Conservation (phyloP, 169 alveolate genomes). For the Cystoisospora suis region DNA sequence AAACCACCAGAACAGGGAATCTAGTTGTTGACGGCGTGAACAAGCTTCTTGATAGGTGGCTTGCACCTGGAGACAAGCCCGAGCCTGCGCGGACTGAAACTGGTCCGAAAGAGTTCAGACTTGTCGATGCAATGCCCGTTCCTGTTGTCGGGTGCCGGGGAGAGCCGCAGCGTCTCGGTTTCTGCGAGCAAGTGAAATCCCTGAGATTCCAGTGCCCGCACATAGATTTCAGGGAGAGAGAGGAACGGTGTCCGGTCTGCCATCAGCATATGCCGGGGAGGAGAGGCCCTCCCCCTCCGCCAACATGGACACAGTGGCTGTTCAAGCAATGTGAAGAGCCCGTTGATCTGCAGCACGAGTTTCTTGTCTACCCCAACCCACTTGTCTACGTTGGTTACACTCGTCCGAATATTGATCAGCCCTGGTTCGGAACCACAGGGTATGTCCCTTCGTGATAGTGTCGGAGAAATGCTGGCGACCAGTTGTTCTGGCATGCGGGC, state of each 20-base stretch:
- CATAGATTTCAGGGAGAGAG: not conserved
- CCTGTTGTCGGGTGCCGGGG: not conserved
- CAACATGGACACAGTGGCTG: not conserved
- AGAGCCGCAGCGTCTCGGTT: no score
- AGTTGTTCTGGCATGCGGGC: no score
- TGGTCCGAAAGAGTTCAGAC: not conserved
- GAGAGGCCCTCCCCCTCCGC: not conserved
- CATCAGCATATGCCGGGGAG: not conserved
- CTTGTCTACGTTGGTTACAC: not conserved
- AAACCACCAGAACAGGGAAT: not conserved
- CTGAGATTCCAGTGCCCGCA: not conserved
- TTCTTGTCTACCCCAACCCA: not conserved
- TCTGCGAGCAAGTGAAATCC: not conserved
- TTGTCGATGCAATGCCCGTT: not conserved
- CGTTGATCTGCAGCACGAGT: not conserved
- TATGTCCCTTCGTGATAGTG: not conserved
- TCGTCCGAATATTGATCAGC: constrained; percentile 4
- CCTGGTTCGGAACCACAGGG: constrained; percentile 7
- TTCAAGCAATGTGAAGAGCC: constrained; percentile 44
- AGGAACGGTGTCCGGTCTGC: not conserved
- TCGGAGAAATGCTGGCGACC: no score
- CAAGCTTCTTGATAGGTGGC: not conserved
- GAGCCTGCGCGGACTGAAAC: no score
- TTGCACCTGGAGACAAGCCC: not conserved
- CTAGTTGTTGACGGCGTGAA: not conserved